These are phyloP conservation scores for Leonotis leonurus DNA, from an alignment of 257 asterid genomes.

Conservation along the genomic window DNA sequence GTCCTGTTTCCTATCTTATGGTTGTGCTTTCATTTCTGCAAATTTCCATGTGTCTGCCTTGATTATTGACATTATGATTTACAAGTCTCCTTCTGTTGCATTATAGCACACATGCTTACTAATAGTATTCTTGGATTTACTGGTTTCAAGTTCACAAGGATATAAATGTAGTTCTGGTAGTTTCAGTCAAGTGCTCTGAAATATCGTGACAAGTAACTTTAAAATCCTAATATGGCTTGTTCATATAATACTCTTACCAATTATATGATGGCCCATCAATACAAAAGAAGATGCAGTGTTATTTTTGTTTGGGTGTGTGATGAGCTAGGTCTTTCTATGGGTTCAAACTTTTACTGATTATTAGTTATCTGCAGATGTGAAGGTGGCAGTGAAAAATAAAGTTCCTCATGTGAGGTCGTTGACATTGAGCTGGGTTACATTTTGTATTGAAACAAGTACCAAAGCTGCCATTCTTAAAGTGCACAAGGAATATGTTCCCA, in stretches of 20 bases:
- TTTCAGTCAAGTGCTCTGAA: slow-evolving; percentile 1
- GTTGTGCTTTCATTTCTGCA: neutral
- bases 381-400: slow-evolving; percentile 86
- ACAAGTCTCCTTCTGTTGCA: neutral
- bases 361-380: slow-evolving; percentile 65
- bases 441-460: slow-evolving; percentile 90
- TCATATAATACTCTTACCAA: neutral
- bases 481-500: slow-evolving; percentile 94
- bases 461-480: slow-evolving; percentile 77
- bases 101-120: neutral
- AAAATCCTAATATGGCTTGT: neutral
- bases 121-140: neutral
- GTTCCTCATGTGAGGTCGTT: slow-evolving; percentile 94
- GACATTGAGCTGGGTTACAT: slow-evolving; percentile 92
- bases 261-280: neutral
- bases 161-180: neutral
- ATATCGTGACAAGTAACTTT: neutral
- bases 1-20: neutral
- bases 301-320: slow-evolving; percentile 5
- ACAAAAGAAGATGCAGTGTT: neutral
- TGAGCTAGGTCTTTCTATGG: neutral
- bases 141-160: slow-evolving; percentile 3
- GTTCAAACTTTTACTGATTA: slow-evolving; percentile 2
- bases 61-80: neutral
- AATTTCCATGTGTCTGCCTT: neutral